Base-by-base conservation (phyloP, 1,139 yeast species). In the Saccharomyces hybrid region DNA sequence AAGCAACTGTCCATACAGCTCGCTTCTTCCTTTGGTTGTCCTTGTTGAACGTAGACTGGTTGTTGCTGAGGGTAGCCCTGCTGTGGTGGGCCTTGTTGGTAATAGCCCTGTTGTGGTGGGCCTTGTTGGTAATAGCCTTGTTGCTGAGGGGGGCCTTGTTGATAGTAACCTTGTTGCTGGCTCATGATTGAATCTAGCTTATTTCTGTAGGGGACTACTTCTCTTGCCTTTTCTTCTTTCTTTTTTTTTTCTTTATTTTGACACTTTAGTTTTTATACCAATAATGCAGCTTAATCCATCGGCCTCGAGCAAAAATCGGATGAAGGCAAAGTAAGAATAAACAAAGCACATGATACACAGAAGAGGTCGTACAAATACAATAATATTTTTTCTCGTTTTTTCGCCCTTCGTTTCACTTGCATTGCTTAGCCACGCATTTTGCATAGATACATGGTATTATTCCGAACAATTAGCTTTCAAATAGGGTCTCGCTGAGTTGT, bases 21-120 rank as follows among this genome's bases (percentile, higher is more conserved):
- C 4, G 4, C 23, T 14, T 61, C 68, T 32, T 68, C 60, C 44
- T 59, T 55, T 27, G 67, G 71, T 27, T 70, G 73, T 27, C 69
- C 71, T 55, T 73, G 77, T 62, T 74, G 78, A 5, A 72, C 70
- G 55, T 73, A 72, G 4, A 73, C 65, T 3, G 75, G 76, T 58
- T 74, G 77, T 38, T 65, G 74, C 23, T 74, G 78, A 7, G 71
- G 70, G 55, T 73, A 72, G 3, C 73, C 65, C 3, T 75, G 76
- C 58, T 74, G 77, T 42, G 65, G 73, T 50, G 66, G 72, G 50
- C 59, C 68, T 50, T 70, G 71, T 52, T 69, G 69, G 56, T 70
- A 68, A 54, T 57, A 59, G 25, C 62, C 64, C 23, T 60, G 68
- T 59, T 73, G 77, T 41, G 65, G 73, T 49, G 66, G 72, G 50